Evolutionary conservation across 2,329 filamentous ascomycete species (phyloP), one percentile per base, ranked within the genome.

Genomic region (Tolypocladium ovalisporum): DNA sequence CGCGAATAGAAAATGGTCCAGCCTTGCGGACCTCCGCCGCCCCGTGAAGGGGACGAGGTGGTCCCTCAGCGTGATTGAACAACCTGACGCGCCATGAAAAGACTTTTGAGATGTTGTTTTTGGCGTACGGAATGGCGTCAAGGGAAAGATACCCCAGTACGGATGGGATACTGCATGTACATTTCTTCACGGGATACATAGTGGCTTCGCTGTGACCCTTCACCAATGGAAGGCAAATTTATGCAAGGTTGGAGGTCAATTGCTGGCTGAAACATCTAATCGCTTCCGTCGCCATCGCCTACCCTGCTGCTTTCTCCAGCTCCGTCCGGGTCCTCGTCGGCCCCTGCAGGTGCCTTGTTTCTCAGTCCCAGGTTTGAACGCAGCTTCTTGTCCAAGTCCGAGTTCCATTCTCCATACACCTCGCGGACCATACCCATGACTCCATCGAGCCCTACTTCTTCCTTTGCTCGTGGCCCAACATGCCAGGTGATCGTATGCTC

Each of bases 401-500:
- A 75, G 1, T 74, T 73, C 51, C 75, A 74, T 9, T 76, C 75
- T 1, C 78, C 82, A 68, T 84, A 87, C 0, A 86, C 76, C 56
- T 79, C 71, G 67, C 83, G 73, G 4, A 91, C 83, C 61, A 97
- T 72, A 0, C 84, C 85, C 22, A 85, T 83, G 15, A 94, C 87
- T 0, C 88, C 89, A 54, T 84, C 80, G n/a, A 85, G 78, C 0
- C 88, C 89, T 39, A 97, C 82, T 71, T 97, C 94, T 9, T 92
- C 79, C 71, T 88, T 94, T 7, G 89, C 93, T 27, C 94, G 81
- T 7, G 90, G 87, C 0, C 94, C 94, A 17, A 97, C 82, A 57
- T 88, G 82, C 80, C 90, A 99, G 53, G 89, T 91, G 9, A 90
- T 79, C 2, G 83, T 79, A 61, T 93, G 86, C 40, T 96, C 89